phyloP scores from a whole-genome alignment of 2,329 filamentous ascomycete genomes.

The Aureobasidium sp. region DNA sequence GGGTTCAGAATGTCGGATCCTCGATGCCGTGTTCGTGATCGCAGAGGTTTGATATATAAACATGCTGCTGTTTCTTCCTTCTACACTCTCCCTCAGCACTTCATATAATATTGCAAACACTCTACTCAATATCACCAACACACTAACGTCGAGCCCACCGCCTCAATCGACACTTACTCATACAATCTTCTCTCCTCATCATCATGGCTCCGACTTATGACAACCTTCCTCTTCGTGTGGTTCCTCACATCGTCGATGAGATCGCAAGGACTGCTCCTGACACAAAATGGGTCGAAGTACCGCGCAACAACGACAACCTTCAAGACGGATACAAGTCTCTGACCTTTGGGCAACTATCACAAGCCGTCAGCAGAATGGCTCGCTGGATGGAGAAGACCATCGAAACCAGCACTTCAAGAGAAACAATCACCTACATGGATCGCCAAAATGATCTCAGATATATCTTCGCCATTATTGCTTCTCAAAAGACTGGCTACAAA shows the following conservation, averaged over 20 bases:
- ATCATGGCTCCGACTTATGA: not conserved
- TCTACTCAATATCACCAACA: not conserved
- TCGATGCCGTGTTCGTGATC: not conserved
- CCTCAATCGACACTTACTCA: not conserved
- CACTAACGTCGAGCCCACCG: not conserved
- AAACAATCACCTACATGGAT: conserved; percentile 19
- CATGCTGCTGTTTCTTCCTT: not conserved
- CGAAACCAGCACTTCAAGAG: conserved; percentile 12
- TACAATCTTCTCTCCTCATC: not conserved
- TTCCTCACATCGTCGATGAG: conserved; percentile 7
- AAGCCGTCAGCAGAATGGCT: conserved; percentile 16
- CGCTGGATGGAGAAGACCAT: conserved; percentile 15
- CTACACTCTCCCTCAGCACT: not conserved
- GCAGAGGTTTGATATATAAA: conserved; percentile 5
- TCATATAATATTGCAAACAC: not conserved
- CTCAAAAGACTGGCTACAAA: conserved; percentile 20
- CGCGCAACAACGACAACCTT: conserved; percentile 11
- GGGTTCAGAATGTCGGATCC: not conserved
- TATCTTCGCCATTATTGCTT: conserved; percentile 16
- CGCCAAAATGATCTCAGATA: conserved; percentile 19
- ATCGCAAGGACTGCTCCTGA: conserved; percentile 2
- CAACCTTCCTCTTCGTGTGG: not conserved
- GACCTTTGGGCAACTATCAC: conserved; percentile 15
- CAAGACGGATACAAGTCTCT: conserved; percentile 17
- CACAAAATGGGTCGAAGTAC: conserved; percentile 8